Base-by-base conservation (phyloP, 805 yeast genomes). In the Kluyveromyces siamensis region DNA sequence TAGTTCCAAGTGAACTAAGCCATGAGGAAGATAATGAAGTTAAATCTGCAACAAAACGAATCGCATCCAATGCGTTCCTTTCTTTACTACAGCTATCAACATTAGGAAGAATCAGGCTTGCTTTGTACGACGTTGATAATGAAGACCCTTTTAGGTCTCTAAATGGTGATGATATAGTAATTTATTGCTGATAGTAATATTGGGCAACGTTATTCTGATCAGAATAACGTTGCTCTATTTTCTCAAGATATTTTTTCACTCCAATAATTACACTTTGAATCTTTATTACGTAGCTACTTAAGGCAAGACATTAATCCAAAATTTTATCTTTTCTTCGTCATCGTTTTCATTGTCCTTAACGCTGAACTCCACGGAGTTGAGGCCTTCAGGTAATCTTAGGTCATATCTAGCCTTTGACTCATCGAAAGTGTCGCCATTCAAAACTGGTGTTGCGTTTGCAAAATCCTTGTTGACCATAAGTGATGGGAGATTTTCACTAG, bases 241-340 rank as follows among this genome's bases (percentile, higher is more conserved):
- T 11, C 3, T 11, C 17, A 38, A 38, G 40, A 18, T 2, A 18
- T n/a, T n/a, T 37, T 37, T 18, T 8, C 7, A 18, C 17, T 18
- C 40, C 17, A n/a, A 30, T 30, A 11, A 30, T 30, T 11, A 30
- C 11, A 30, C 35, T 30, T 30, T 30, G 11, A 30, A 30, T 11
- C 14, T 11, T 30, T 11, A 11, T 13, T 30, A 30, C 7, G 18
- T 41, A 27, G 44, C 39, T 21, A 35, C 6, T 53, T 47, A 64
- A 44, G 69, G 67, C 21, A 62, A 51, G 8, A 63, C 65, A 43
- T 60, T 61, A 14, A 63, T 55, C 66, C 68, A 65, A 40, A 65
- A 58, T 41, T 58, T 61, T 55, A 62, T 53, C 4, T 40, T 35
- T 50, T 65, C 69, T 6, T 37, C 44, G 16, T 35, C 45, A 17